These are phyloP conservation scores for Candida easanensis DNA, from an alignment of 805 yeast species.

Conservation along the genomic window DNA sequence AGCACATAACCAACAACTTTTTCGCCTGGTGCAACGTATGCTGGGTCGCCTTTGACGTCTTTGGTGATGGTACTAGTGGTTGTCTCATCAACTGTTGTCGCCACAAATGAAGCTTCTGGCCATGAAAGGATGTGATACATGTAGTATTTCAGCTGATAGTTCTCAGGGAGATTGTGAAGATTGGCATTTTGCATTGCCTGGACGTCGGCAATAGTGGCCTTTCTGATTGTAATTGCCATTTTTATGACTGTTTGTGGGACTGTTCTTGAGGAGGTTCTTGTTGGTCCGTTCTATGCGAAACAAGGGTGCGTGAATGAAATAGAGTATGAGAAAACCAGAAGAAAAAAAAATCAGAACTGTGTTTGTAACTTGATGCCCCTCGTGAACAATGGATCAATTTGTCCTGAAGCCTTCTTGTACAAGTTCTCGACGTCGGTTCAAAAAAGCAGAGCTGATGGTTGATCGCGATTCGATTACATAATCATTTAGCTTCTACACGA, in stretches of 20 bases:
- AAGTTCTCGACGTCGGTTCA: not conserved
- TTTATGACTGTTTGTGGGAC: not conserved
- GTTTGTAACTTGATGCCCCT: too few species aligned
- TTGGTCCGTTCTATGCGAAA: not conserved
- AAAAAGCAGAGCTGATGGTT: not conserved
- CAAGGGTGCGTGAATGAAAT: too few species aligned
- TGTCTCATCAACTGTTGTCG: constrained; percentile 50
- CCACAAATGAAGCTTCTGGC: constrained; percentile 98
- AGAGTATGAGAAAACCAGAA: too few species aligned
- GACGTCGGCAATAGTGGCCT: constrained; percentile 80
- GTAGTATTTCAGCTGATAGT: constrained; percentile 88
- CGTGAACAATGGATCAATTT: too few species aligned
- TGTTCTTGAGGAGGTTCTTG: too few species aligned
- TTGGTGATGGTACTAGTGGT: constrained; percentile 15
- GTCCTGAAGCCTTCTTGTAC: not conserved
- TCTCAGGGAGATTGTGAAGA: constrained; percentile 88
- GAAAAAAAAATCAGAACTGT: too few species aligned
- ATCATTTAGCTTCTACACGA: too few species aligned
- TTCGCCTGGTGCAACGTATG: constrained; percentile 65
- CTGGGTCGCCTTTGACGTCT: constrained; percentile 51
- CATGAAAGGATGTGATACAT: constrained; percentile 91
- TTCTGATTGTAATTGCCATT: constrained; percentile 86
- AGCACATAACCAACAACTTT: constrained; percentile 93
- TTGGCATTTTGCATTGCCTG: constrained; percentile 97
- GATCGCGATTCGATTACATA: not conserved